These are phyloP conservation scores for Posidonia oceanica DNA, from an alignment of 116 monocot species.

Conservation along the genomic window DNA sequence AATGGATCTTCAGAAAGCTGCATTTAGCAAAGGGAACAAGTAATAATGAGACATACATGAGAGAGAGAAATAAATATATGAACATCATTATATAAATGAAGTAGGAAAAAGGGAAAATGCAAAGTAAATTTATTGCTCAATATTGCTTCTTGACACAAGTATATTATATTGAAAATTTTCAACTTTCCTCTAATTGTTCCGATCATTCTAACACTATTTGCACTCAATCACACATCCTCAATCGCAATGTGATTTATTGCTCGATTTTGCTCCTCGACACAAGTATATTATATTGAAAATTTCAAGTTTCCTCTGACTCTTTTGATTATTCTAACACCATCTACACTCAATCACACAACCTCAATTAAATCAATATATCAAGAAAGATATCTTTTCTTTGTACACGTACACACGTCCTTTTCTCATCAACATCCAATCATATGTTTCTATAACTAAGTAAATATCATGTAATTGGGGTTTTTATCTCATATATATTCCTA, in stretches of 20 bases:
- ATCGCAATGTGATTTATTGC: background rate
- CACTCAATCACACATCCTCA: background rate
- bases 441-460: background rate
- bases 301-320: background rate
- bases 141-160: background rate
- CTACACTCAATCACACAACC: background rate
- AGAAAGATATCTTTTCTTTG: background rate
- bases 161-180: background rate
- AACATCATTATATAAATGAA: background rate
- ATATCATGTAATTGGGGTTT: background rate
- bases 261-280: background rate
- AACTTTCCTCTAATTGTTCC: background rate
- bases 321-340: background rate
- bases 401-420: background rate
- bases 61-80: background rate
- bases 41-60: background rate
- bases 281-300: background rate
- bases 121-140: background rate
- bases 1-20: slow-evolving; percentile 73
- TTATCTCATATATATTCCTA: background rate
- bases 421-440: background rate
- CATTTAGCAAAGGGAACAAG: background rate
- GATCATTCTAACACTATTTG: background rate
- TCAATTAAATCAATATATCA: background rate
- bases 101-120: background rate